Conservation (phyloP, 2,329 filamentous ascomycete species). For the Colletotrichum endophyticum region DNA sequence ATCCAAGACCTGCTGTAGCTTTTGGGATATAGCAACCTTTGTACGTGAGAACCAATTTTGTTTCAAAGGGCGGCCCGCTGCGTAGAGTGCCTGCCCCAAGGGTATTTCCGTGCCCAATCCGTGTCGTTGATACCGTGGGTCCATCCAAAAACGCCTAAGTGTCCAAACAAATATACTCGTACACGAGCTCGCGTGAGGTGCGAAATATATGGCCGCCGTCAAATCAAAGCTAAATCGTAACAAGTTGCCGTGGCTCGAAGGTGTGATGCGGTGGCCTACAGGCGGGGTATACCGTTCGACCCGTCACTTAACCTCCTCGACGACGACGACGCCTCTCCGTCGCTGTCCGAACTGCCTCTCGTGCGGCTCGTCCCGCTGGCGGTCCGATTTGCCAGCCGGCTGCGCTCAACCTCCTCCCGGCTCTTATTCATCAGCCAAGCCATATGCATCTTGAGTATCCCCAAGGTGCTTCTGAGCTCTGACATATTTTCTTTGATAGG, state of each 20-base stretch:
- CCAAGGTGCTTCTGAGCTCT: constrained; percentile 61
- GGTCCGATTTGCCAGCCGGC: constrained; percentile 31
- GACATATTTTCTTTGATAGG: constrained; percentile 68
- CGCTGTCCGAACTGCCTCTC: constrained; percentile 28
- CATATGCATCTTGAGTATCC: constrained; percentile 64
- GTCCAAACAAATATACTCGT: neutral
- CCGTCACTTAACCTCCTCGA: constrained; percentile 32
- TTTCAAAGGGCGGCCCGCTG: neutral
- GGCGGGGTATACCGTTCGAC: constrained; percentile 37
- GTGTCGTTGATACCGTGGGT: neutral
- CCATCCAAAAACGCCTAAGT: constrained; percentile 2
- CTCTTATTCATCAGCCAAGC: constrained; percentile 62
- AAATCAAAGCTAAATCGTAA: neutral
- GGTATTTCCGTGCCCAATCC: constrained; percentile 18
- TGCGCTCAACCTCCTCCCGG: constrained; percentile 45
- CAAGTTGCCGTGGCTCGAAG: neutral
- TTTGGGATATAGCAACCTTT: neutral
- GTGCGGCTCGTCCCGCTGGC: constrained; percentile 25
- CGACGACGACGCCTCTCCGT: constrained; percentile 19
- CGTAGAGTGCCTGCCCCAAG: neutral
- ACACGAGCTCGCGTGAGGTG: neutral
- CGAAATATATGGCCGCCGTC: neutral
- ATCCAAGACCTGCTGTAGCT: neutral
- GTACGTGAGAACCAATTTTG: neutral
- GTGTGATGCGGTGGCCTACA: constrained; percentile 23